Evolutionary conservation across 106 monocot species (phyloP).

Genomic region (Iris macrosiphon): DNA sequence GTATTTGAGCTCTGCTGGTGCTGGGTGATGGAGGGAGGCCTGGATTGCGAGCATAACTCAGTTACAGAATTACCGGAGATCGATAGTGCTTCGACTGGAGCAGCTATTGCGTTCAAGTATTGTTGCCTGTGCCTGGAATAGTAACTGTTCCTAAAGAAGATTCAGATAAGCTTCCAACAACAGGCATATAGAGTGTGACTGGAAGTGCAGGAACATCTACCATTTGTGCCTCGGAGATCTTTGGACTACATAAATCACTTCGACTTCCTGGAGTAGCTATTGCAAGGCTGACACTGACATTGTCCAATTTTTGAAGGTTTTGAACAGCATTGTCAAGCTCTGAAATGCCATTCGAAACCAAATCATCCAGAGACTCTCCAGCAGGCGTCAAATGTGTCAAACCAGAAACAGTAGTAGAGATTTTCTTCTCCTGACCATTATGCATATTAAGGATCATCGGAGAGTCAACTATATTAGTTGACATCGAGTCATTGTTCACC

Average conservation of each 20-base stretch:
- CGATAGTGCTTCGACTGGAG: conserved; percentile 1
- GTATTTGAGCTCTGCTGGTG: not conserved
- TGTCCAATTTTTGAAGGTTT: conserved; percentile 4
- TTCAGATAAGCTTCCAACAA: conserved; percentile 17
- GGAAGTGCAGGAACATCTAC: conserved; percentile 29
- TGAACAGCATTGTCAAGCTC: not conserved
- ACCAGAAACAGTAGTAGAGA: not conserved
- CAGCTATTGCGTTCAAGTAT: not conserved
- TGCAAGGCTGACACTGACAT: not conserved
- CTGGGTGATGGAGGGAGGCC: not conserved
- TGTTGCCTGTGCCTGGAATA: not conserved
- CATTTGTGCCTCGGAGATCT: conserved; percentile 6
- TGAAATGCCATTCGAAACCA: not conserved
- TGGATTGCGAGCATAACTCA: not conserved
- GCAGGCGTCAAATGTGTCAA: not conserved
- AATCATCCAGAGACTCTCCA: not conserved
- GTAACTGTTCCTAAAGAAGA: conserved; percentile 12
- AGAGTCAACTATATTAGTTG: not conserved
- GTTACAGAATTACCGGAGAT: too few relatives aligned
- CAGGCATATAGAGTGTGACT: conserved; percentile 25
- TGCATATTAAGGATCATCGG: not conserved
- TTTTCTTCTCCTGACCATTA: not conserved
- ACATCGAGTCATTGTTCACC: conserved; percentile 2
- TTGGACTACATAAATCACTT: not conserved
- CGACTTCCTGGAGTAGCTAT: not conserved